Percentiles rank a stretch among this genome's conserved stretches.
Conservation (phyloP, 2,329 filamentous ascomycete genomes). For the Fusarium sp. region DNA sequence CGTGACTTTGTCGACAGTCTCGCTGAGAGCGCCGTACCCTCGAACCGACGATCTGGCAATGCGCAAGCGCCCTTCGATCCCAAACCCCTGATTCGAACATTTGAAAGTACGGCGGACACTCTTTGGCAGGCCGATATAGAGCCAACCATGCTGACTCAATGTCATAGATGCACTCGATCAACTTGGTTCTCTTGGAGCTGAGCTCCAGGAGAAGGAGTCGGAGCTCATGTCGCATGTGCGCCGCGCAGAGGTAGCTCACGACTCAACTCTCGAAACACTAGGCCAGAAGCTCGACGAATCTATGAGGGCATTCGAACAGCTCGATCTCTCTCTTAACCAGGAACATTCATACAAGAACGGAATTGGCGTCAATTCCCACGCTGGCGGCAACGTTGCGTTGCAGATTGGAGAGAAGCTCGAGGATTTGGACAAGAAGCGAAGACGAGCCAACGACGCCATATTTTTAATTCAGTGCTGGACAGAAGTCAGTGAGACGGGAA, state of each 20-base stretch:
- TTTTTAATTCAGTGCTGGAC: conserved; percentile 98
- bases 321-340: conserved; percentile 84
- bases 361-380: conserved; percentile 55
- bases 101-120: conserved; percentile 71
- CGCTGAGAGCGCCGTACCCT: conserved; percentile 84
- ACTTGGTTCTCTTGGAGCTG: conserved; percentile 77
- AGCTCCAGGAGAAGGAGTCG: conserved; percentile 89
- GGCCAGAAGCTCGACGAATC: conserved; percentile 91
- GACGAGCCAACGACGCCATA: conserved; percentile 89
- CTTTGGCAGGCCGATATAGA: neutral
- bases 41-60: conserved; percentile 80
- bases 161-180: conserved; percentile 70
- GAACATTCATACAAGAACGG: conserved; percentile 54
- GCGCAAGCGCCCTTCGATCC: conserved; percentile 81
- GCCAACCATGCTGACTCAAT: conserved; percentile 21
- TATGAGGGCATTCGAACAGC: conserved; percentile 88
- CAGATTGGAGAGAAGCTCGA: conserved; percentile 95
- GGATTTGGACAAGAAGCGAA: conserved; percentile 91
- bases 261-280: conserved; percentile 87
- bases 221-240: conserved; percentile 91
- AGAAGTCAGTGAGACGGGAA: conserved; percentile 90
- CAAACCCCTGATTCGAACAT: conserved; percentile 94
- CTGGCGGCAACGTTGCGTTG: conserved; percentile 88
- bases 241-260: conserved; percentile 90
- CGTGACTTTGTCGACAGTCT: conserved; percentile 96